Base-by-base conservation (phyloP, 2,329 filamentous ascomycete species). In the Pseudocercospora crystallina region DNA sequence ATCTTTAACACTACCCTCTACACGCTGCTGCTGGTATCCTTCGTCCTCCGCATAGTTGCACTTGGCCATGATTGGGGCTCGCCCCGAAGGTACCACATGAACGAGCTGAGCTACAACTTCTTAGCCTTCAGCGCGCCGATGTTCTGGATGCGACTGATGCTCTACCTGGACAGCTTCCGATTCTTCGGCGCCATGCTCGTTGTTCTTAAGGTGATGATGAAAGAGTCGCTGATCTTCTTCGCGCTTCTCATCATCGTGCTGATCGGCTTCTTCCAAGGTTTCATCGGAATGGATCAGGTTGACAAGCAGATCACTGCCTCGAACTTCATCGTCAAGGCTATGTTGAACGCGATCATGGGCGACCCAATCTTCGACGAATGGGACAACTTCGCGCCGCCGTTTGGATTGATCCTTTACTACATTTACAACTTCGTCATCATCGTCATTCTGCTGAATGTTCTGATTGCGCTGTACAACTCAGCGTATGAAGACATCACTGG, bases 161-260 rank as follows among this genome's bases (percentile, higher is more conserved):
- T 99, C 5, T 99, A 96, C 67, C 82, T 99, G 13, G 94, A 99
- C 71, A 89, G 87, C 0, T 82, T 95, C 78, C 85, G 89, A 48
- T 99, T 99, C 77, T 99, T 99, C 64, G 94, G 94, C 17, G 90
- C 92, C 43, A 99, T 99, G 94, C 81, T 99, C 1, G 92, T 99
- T 2, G 91, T 99, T 2, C 77, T 99, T 38, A 95, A 97, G 69
- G 75, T 78, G 59, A 78, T 80, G 78, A 80, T 80, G 76, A 71
- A 75, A 50, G 78, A 80, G 70, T 95, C 89, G 0, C 77, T 96
- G 61, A 97, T 97, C 58, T 99, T 99, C 77, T 99, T 99, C 65
- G 90, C 91, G 1, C 78, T 99, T 13, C 79, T 99, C 8, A 75
- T 87, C 43, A 85, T 97, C 45, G 85, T 99, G 51, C 79, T 96